phyloP scores from a whole-genome alignment of 2,329 filamentous ascomycete species.

The Scolecobasidium constrictum region DNA sequence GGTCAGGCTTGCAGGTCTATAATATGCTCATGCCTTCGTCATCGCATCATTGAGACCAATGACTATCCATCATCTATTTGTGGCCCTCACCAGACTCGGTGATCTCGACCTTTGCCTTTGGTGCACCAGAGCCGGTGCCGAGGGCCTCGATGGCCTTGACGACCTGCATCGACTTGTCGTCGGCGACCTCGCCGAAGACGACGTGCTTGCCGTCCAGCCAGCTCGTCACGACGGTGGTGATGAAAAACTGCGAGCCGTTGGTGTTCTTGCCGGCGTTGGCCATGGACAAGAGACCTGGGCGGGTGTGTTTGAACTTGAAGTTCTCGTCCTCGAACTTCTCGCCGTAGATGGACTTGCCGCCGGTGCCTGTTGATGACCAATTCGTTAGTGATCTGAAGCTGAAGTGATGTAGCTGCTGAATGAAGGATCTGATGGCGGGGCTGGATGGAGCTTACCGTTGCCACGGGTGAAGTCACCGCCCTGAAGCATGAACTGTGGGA shows the following conservation, averaged over 20 bases:
- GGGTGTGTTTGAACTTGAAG: constrained; percentile 64
- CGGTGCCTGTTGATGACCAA: constrained; percentile 53
- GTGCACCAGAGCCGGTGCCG: not conserved
- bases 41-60: no score
- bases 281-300: constrained; percentile 78
- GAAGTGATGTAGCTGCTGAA: not conserved
- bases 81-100: not conserved
- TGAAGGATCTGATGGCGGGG: not conserved
- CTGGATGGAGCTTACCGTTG: constrained; percentile 67
- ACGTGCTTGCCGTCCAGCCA: constrained; percentile 74
- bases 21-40: no score
- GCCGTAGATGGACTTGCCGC: constrained; percentile 89
- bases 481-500: constrained; percentile 90
- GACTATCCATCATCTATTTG: constrained; percentile 3
- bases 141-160: constrained; percentile 29
- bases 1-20: no score
- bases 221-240: constrained; percentile 55
- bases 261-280: constrained; percentile 94
- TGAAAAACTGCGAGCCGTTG: constrained; percentile 54
- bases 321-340: constrained; percentile 93
- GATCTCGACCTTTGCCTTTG: not conserved
- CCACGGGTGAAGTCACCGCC: constrained; percentile 89
- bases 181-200: constrained; percentile 31
- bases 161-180: constrained; percentile 7
- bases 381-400: no score